Evolutionary conservation across 1,139 yeast species (phyloP), one percentile per base, ranked within the genome.

Genomic region (Protomyces inundatus): DNA sequence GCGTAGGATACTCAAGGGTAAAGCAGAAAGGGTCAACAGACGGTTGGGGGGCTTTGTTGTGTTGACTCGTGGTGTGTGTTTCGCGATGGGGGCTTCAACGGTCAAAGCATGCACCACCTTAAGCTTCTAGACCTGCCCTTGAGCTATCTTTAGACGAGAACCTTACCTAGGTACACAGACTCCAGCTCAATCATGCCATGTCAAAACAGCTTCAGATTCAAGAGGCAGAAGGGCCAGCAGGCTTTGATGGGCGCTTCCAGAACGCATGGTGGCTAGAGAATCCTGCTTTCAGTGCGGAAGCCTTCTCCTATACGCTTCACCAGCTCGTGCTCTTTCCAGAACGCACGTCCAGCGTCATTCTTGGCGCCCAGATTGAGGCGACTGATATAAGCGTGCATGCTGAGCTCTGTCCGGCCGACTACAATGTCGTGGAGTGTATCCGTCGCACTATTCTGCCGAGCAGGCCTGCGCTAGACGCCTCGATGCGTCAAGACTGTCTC

Each of bases 301-400:
- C 37, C 9, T 58, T 58, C 37, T n/a, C 32, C 14, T 30, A 40
- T 10, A 58, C 62, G 10, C 14, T 82, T 54, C 88, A 90, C 73
- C 79, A 91, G 67, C 87, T 91, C 64, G 80, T 82, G 67, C 90
- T 90, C 23, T 58, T 16, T 68, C 98, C 98, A 12, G 89, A 91
- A 73, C 87, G 91, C 74, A 91, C 91, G 74, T 91, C 97, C 6
- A 88, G 97, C 0, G 95, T 90, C 37, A 87, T 91, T 48, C 78
- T 91, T 77, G 78, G 98, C 70, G 96, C 97, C 0, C 98, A 91
- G 74, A 84, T 91, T 35, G 64, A 9, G 36, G 50, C 10, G 51
- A 56, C 9, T 54, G 56, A n/a, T 50, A 65, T 6, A 45, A 66
- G 40, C 37, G 61, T 4, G 14, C 12, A 32, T 6, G 14, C 36